Percentiles rank a stretch among this genome's conserved stretches.
phyloP scores from a whole-genome alignment of 257 asterid genomes.

The Plantago elongata region DNA sequence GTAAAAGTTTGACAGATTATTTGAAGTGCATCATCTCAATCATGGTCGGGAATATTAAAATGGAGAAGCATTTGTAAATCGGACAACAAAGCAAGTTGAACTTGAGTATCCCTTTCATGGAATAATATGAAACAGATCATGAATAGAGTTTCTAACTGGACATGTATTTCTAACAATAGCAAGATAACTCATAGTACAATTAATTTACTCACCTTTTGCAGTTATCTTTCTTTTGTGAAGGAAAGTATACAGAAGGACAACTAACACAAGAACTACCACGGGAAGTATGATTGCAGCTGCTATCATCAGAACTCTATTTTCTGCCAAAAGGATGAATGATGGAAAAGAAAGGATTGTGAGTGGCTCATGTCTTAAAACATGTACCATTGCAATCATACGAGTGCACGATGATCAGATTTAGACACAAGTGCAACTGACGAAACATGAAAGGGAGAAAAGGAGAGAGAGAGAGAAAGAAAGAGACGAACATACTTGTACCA shows the following conservation, averaged over 20 bases:
- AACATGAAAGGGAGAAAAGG: background rate
- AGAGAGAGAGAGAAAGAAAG: background rate
- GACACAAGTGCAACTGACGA: background rate
- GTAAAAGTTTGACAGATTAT: background rate
- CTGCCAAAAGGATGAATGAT: constrained; percentile 13
- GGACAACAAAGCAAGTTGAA: too few relatives aligned
- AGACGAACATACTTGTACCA: constrained; percentile 17
- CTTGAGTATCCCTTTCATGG: too few relatives aligned
- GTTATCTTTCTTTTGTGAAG: constrained; percentile 23
- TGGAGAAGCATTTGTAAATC: too few relatives aligned
- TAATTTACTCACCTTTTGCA: constrained; percentile 18
- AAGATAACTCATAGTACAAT: background rate
- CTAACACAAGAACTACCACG: constrained; percentile 21
- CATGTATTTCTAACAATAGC: too few relatives aligned
- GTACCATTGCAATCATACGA: background rate
- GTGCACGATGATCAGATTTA: background rate
- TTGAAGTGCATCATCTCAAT: too few relatives aligned
- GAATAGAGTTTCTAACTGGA: too few relatives aligned
- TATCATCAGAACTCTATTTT: constrained; percentile 14
- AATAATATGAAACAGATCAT: too few relatives aligned
- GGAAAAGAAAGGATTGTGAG: background rate
- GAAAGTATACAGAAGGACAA: constrained; percentile 22
- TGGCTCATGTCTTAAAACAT: background rate
- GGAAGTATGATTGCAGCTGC: constrained; percentile 14
- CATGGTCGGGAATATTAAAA: too few relatives aligned